A percentile compares a stretch with the other conserved stretches of the same genome.
phyloP scores from a whole-genome alignment of 768 basidiomycete genomes.

The Tylopilus sp. region DNA sequence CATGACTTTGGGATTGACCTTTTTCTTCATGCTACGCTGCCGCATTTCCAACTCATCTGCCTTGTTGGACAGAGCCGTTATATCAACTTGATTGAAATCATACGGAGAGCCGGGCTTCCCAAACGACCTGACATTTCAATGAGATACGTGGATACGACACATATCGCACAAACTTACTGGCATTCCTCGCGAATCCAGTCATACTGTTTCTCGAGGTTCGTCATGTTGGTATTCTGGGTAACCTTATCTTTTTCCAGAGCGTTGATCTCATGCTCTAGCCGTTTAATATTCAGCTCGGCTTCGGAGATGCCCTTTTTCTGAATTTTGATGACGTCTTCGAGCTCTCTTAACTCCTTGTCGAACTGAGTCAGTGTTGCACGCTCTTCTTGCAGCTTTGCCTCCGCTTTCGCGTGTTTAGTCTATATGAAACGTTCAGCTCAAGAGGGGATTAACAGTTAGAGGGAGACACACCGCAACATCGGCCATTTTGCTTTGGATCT shows the following conservation, averaged over 20 bases:
- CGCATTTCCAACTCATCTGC: constrained; percentile 71
- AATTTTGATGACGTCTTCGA: constrained; percentile 77
- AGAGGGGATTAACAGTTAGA: neutral
- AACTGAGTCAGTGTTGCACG: constrained; percentile 84
- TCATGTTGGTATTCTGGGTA: constrained; percentile 46
- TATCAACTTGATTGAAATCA: constrained; percentile 69
- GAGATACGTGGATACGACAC: neutral
- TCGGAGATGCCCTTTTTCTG: constrained; percentile 72
- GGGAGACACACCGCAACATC: constrained; percentile 21
- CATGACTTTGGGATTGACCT: constrained; percentile 92
- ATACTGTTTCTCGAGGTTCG: constrained; percentile 74
- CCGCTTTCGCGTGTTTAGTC: constrained; percentile 60
- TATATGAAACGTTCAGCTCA: constrained; percentile 21
- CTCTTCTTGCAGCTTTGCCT: constrained; percentile 75
- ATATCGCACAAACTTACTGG: constrained; percentile 52
- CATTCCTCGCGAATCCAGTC: constrained; percentile 90
- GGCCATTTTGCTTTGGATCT: constrained; percentile 47
- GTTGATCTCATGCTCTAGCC: constrained; percentile 68
- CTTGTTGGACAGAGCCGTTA: constrained; percentile 55
- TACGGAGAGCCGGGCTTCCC: constrained; percentile 78
- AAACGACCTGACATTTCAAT: constrained; percentile 57
- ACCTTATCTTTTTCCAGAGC: constrained; percentile 63
- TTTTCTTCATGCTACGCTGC: constrained; percentile 89
- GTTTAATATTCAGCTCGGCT: constrained; percentile 59
- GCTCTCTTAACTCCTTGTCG: constrained; percentile 81